Evolutionary conservation across 169 alveolate genomes (phyloP).

Genomic region (Neospora caninum): DNA sequence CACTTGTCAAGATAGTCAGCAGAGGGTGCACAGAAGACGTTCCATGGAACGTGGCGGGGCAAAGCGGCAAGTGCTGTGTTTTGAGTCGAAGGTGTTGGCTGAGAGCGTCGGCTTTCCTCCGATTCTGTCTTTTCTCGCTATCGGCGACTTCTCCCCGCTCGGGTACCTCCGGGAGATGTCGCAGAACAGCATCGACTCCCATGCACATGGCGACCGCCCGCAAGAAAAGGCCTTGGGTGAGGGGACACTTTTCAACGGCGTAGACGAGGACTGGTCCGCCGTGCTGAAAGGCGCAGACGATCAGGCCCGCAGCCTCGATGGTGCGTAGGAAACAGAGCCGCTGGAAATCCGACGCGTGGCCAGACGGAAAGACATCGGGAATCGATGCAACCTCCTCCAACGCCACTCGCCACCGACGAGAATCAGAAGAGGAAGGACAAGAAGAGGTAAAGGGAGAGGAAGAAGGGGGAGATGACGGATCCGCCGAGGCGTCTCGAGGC

Average conservation of each 20-base stretch:
- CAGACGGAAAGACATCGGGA: neutral
- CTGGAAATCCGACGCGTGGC: neutral
- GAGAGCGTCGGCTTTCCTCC: too few relatives aligned
- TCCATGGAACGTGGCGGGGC: neutral
- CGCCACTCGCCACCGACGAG: neutral
- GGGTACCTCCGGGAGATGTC: neutral
- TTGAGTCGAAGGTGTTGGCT: too few relatives aligned
- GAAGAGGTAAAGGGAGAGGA: neutral
- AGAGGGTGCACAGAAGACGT: neutral
- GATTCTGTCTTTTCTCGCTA: too few relatives aligned
- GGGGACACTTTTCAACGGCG: slow-evolving; percentile 10
- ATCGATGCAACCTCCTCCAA: neutral
- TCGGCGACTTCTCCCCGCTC: too few relatives aligned
- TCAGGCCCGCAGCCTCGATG: neutral
- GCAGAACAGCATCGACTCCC: neutral
- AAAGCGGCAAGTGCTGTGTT: too few relatives aligned
- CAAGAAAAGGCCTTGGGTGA: neutral
- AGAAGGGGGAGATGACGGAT: neutral
- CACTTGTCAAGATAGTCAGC: too few relatives aligned
- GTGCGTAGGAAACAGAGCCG: slow-evolving; percentile 27
- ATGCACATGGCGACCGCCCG: neutral
- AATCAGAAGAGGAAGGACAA: neutral
- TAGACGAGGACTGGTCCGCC: neutral
- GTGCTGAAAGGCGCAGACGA: slow-evolving; percentile 18
- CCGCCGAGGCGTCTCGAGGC: too few relatives aligned